phyloP scores from a whole-genome alignment of 148 eudicot species.

The Pharnaceum exiguum region DNA sequence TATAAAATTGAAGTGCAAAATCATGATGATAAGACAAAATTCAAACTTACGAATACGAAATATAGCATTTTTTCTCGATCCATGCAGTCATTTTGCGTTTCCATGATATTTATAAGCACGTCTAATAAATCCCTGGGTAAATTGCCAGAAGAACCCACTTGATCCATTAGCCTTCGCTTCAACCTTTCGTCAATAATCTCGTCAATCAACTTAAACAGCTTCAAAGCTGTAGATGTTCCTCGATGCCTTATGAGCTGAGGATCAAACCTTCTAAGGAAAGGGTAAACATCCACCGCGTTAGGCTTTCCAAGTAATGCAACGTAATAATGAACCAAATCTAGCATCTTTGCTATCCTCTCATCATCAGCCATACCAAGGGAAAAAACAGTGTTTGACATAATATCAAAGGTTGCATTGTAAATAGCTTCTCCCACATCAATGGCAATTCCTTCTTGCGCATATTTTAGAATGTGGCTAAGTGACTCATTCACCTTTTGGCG shows the following conservation, averaged over 20 bases:
- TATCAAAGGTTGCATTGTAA: neutral
- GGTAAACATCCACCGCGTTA: neutral
- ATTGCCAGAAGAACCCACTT: neutral
- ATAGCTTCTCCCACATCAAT: neutral
- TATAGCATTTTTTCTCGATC: neutral
- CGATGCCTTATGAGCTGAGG: constrained; percentile 2
- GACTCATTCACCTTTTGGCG: too few relatives aligned
- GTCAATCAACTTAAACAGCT: neutral
- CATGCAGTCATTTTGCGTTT: neutral
- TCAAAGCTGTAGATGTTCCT: too few relatives aligned
- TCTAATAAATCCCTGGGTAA: constrained; percentile 2
- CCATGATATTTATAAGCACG: constrained; percentile 6
- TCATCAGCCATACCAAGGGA: neutral
- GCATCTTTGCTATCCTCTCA: neutral
- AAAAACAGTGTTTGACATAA: neutral
- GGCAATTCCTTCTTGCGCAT: neutral
- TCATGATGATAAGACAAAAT: too few relatives aligned
- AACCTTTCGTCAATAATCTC: neutral
- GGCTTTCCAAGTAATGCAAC: neutral
- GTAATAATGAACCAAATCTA: neutral
- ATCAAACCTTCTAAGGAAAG: neutral
- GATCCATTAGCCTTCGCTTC: neutral
- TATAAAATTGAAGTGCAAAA: too few relatives aligned
- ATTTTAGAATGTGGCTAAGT: neutral
- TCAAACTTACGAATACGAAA: constrained; percentile 16